phyloP scores from a whole-genome alignment of 495 filamentous ascomycete species.

The Hyphodiscus hymeniophilus region DNA sequence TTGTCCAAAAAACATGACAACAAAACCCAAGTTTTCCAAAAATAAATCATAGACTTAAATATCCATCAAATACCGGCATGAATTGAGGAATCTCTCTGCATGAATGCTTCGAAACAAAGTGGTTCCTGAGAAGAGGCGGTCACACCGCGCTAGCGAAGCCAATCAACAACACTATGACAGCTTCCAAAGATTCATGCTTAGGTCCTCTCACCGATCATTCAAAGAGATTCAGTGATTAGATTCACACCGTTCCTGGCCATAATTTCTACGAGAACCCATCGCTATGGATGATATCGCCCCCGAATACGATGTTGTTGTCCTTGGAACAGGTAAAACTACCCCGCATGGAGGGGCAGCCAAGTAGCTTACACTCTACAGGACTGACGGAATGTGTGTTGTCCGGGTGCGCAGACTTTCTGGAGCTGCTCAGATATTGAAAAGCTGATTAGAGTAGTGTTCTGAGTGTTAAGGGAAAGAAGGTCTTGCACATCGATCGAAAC shows the following conservation, averaged over 20 bases:
- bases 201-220: constrained; percentile 20
- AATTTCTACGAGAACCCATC: not conserved
- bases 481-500: constrained; percentile 97
- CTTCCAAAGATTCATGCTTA: constrained; percentile 8
- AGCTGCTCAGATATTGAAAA: constrained; percentile 1
- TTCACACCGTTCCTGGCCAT: constrained; percentile 2
- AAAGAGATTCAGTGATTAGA: constrained; percentile 2
- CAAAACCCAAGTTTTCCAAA: no score
- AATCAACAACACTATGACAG: constrained; percentile 16
- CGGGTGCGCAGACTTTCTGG: constrained; percentile 51
- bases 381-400: constrained; percentile 98
- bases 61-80: not conserved
- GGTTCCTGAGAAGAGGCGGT: no score
- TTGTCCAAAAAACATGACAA: no score
- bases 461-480: constrained; percentile 98
- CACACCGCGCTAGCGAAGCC: constrained; percentile 15
- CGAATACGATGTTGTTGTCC: constrained; percentile 96
- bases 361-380: constrained; percentile 41
- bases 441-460: constrained; percentile 55
- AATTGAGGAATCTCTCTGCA: constrained; percentile 3
- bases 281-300: constrained; percentile 91
- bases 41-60: no score
- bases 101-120: constrained; percentile 16
- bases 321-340: constrained; percentile 76
- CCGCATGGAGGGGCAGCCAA: constrained; percentile 21